Evolutionary conservation across 1,139 yeast species (phyloP).

Genomic region (Neolecta irregularis): DNA sequence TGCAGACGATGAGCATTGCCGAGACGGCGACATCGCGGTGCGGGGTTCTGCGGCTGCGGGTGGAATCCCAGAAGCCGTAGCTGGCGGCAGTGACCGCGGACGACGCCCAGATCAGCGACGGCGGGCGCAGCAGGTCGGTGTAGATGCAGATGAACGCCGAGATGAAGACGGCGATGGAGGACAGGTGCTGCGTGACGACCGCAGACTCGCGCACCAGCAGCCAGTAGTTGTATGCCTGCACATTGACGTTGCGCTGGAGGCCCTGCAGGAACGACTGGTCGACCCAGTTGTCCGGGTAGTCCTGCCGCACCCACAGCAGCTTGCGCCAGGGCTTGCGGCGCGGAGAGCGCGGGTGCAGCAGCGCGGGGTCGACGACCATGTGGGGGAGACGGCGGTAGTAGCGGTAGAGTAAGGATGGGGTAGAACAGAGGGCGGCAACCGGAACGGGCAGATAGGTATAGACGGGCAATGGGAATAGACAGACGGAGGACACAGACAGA

Average conservation of each 20-base stretch:
- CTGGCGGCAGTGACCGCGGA: constrained; percentile 27
- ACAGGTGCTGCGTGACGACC: constrained; percentile 49
- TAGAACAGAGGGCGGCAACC: no score
- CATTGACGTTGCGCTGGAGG: constrained; percentile 61
- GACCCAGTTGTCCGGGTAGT: constrained; percentile 84
- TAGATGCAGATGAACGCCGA: constrained; percentile 43
- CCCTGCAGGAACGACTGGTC: constrained; percentile 66
- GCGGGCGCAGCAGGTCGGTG: constrained; percentile 23
- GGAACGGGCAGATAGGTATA: no score
- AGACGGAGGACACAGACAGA: no score
- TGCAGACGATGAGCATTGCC: constrained; percentile 49
- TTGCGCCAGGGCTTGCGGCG: constrained; percentile 48
- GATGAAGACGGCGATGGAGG: constrained; percentile 43
- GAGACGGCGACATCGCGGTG: no score
- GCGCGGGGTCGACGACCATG: no score
- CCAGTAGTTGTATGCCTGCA: constrained; percentile 48
- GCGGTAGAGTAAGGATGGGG: no score
- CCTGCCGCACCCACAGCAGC: constrained; percentile 72
- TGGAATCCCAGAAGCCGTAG: constrained; percentile 26
- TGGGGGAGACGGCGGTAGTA: no score
- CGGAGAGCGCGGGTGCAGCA: neutral
- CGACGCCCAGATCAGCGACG: constrained; percentile 21
- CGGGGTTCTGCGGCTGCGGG: constrained; percentile 14
- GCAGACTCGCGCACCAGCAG: constrained; percentile 54
- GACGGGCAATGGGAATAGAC: no score